phyloP scores from a whole-genome alignment of 1,139 yeast species.

The Yamadazyma diospyri region DNA sequence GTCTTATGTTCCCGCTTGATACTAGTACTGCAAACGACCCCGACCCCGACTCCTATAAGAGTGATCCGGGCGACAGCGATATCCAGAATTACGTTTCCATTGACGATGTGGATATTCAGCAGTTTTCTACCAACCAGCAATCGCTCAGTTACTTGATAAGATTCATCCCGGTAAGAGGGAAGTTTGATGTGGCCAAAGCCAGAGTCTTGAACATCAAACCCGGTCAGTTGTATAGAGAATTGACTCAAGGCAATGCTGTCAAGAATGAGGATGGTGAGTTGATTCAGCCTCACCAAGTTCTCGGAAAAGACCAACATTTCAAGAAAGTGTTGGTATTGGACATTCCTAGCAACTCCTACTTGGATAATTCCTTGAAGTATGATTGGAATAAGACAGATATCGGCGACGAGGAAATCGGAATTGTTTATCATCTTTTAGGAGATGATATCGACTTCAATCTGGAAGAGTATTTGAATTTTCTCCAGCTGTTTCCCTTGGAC shows the following conservation, averaged over 20 bases:
- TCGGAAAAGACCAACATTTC: slow-evolving; percentile 58
- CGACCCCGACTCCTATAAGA: slow-evolving; percentile 38
- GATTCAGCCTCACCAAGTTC: slow-evolving; percentile 67
- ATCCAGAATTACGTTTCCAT: slow-evolving; percentile 39
- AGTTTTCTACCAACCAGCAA: slow-evolving; percentile 19
- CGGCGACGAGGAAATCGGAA: slow-evolving; percentile 39
- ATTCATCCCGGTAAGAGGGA: slow-evolving; percentile 72
- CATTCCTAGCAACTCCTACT: slow-evolving; percentile 56
- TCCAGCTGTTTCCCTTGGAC: slow-evolving; percentile 46
- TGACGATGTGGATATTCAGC: slow-evolving; percentile 8
- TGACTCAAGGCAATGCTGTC: slow-evolving; percentile 62
- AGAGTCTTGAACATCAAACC: slow-evolving; percentile 63
- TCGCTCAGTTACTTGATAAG: slow-evolving; percentile 59
- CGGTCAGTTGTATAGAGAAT: slow-evolving; percentile 54
- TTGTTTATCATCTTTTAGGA: slow-evolving; percentile 78
- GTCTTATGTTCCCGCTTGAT: slow-evolving; percentile 51
- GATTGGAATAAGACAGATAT: slow-evolving; percentile 22
- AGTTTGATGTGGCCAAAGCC: slow-evolving; percentile 67
- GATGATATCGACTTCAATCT: slow-evolving; percentile 51
- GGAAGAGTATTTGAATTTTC: slow-evolving; percentile 39
- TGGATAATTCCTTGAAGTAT: slow-evolving; percentile 39
- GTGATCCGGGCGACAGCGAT: slow-evolving; percentile 39
- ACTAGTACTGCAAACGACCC: slow-evolving; percentile 32
- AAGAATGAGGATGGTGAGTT: slow-evolving; percentile 55
- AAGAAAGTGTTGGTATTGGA: slow-evolving; percentile 68